Evolutionary conservation across 2,329 filamentous ascomycete species (phyloP), one percentile per base, ranked within the genome.

Genomic region (Tothia fuscella): DNA sequence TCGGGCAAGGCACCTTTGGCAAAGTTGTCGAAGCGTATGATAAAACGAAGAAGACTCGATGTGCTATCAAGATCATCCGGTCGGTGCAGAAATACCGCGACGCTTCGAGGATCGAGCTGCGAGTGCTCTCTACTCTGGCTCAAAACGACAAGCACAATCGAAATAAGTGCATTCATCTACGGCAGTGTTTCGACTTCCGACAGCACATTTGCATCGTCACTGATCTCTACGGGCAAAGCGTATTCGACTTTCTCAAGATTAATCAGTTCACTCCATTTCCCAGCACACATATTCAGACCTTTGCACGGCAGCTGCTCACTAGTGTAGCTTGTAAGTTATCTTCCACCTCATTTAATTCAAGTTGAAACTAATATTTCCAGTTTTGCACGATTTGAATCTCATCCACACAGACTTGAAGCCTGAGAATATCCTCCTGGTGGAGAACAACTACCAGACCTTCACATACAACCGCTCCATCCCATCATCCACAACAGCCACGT

Each of bases 21-120:
- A 98, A 98, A 62, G 91, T 98, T 13, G 91, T 98, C 14, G 82
- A 95, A 61, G 91, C 91, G 40, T 80, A 76, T 51, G 91, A 98
- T 58, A 76, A 76, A 46, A 74, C 75, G 53, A 79, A 78, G 48
- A 80, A 80, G 46, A 73, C 72, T 51, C 85, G 88, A 58, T 93
- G 93, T 50, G 91, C 91, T 25, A 86, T 98, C 62, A 98, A 98
- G 62, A 93, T 98, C 60, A 96, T 98, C 50, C 81, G 91, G 51
- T 95, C 91, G 1, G 91, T 98, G 10, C 91, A 94, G 56, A 98
- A 98, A 60, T 98, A 98, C 57, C 81, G 91, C 35, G 91, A 98
- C 64, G 91, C 91, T 26, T 93, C 85, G 6, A 78, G 87, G 49
- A 98, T 98, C 53, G 91, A 98, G 59, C 69, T 98, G 26, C 78